Evolutionary conservation across 2,329 filamentous ascomycete genomes (phyloP), one percentile per base, ranked within the genome.

Genomic region (Chlorencoelia australis): DNA sequence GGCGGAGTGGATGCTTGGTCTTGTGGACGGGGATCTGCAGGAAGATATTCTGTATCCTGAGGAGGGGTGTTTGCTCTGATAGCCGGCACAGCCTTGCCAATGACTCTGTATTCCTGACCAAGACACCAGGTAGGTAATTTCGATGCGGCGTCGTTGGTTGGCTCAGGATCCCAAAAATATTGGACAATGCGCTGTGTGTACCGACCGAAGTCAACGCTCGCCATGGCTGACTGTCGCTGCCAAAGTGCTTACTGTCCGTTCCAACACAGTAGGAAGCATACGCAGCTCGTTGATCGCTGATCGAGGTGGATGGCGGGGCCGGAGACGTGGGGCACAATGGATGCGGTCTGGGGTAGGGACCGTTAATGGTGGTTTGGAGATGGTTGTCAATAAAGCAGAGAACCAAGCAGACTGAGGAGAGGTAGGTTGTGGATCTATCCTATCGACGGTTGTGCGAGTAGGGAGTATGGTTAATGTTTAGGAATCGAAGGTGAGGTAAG

Each of bases 151-250:
- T 94, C 79, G 62, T 95, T 94, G 44, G 73, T 75, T 5, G 87
- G 88, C 46, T 88, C 79, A 0, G 87, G 86, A 51, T 95, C 88
- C 81, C 87, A 94, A 54, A 96, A 80, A 64, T 84, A 86, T 62
- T 89, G 83, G 42, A 95, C 79, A 50, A 95, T 77, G 45, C 82
- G 82, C 60, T 85, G 83, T n/a, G n/a, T n/a, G 55, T 79, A 77
- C 49, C 82, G 80, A 49, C 82, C 75, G 42, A 93, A 66, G 53
- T 94, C 84, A 38, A 82, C 74, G 39, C 71, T 77, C 53, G 70
- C 69, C 75, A 81, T 57, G 33, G 25, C 24, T 40, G 40, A 30
- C 21, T 33, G n/a, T n/a, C n/a, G n/a, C n/a, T n/a, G n/a, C n/a
- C n/a, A n/a, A n/a, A n/a, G n/a, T n/a, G n/a, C n/a, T n/a, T n/a